A percentile compares a stretch with the other conserved stretches of the same genome.
These are phyloP conservation scores for Cercospora sojina DNA, from an alignment of 2,329 filamentous ascomycete genomes.

Conservation along the genomic window DNA sequence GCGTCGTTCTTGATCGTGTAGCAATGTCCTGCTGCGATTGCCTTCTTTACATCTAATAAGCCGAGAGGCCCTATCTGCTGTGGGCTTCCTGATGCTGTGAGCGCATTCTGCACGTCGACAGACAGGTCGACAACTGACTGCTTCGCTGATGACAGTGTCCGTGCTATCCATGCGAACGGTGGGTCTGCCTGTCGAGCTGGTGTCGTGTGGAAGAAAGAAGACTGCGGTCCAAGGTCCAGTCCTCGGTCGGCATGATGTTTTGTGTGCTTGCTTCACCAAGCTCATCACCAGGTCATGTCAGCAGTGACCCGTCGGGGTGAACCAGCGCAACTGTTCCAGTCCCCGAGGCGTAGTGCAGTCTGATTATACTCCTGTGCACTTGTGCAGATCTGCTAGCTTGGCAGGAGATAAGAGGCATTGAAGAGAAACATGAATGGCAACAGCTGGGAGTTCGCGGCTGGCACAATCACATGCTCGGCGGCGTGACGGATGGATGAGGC, in stretches of 20 bases:
- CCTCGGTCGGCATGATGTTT: background rate
- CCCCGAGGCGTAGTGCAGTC: background rate
- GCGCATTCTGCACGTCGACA: slow-evolving; percentile 5
- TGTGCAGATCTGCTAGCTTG: background rate
- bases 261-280: background rate
- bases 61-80: slow-evolving; percentile 10
- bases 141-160: background rate
- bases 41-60: background rate
- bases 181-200: background rate
- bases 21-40: background rate
- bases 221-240: background rate
- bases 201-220: background rate
- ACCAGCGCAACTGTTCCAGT: background rate
- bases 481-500: background rate
- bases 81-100: slow-evolving; percentile 17
- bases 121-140: slow-evolving; percentile 11
- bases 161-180: background rate
- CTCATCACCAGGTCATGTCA: background rate
- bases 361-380: background rate
- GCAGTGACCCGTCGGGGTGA: background rate
- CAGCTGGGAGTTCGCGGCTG: background rate
- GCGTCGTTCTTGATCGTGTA: background rate
- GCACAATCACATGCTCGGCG: slow-evolving; percentile 4
- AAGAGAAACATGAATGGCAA: background rate
- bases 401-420: slow-evolving; percentile 4